Base-by-base conservation (phyloP, 1,284 basidiomycete species). In the Puccinia polysora region DNA sequence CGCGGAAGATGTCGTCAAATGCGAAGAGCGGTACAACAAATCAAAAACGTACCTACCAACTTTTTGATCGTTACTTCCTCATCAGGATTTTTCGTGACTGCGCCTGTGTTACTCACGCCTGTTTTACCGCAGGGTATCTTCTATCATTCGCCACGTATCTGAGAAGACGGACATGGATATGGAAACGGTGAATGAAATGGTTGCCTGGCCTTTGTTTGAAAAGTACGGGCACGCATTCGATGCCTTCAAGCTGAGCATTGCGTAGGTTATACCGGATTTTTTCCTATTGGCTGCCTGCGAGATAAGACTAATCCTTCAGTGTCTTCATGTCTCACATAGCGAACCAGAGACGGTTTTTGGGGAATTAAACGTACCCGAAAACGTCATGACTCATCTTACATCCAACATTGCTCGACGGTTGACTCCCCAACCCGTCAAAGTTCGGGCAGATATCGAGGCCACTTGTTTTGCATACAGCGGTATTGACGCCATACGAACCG, bases 1-100 rank as follows among this genome's bases (percentile, higher is more conserved):
- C 10, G 90, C 95, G 10, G 96, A 99, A 81, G 95, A 98, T 81
- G 95, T 98, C 77, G 87, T 89, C 62, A 97, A 97, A 83, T 98
- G 96, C 82, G 96, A 98, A 81, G 95, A 97, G 79, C 88, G 91
- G 65, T 98, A 91, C 82, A 94, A 94, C 85, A 98, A 98, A 83
- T 93, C 91, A 52, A 96, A 96, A 82, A 88, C 90, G 3, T 91
- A 95, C 52, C n/a, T n/a, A 88, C 91, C 5, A n/a, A 23, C 52
- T 25, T 71, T 40, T 36, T 8, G 28, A n/a, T n/a, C n/a, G n/a
- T n/a, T n/a, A n/a, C n/a, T n/a, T n/a, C n/a, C n/a, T n/a, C n/a
- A n/a, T 34, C 6, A n/a, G 14, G 1, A 10, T 7, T n/a, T 28
- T 6, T 34, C n/a, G 40, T n/a, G n/a, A 45, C 40, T 45, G 40